phyloP scores from a whole-genome alignment of 2,329 filamentous ascomycete species.

The Fusarium irregulare region DNA sequence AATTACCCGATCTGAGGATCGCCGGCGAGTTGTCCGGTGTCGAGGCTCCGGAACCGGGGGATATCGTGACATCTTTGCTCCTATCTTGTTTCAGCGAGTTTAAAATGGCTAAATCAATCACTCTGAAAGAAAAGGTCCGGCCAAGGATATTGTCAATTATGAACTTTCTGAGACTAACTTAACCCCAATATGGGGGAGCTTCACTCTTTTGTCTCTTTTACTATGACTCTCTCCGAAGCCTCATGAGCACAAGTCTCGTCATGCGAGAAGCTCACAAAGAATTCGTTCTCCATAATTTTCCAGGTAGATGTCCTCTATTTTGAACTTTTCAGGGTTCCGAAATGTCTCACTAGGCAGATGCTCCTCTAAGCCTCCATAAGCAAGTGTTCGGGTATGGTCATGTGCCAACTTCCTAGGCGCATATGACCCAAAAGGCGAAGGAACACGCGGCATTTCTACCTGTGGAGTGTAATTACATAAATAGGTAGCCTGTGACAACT shows the following conservation, averaged over 20 bases:
- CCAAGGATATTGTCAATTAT: neutral
- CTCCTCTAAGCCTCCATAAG: constrained; percentile 38
- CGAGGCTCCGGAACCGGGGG: constrained; percentile 33
- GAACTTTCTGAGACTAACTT: constrained; percentile 2
- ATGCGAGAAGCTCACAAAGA: constrained; percentile 36
- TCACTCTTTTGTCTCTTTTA: constrained; percentile 34
- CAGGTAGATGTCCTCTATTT: neutral
- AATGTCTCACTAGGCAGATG: constrained; percentile 40
- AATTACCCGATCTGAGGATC: constrained; percentile 39
- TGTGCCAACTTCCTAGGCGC: constrained; percentile 31
- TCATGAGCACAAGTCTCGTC: constrained; percentile 40
- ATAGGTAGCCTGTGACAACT: neutral
- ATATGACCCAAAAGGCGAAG: constrained; percentile 36
- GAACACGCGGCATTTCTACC: constrained; percentile 35
- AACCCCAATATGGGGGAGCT: constrained; percentile 1
- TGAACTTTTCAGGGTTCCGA: constrained; percentile 6
- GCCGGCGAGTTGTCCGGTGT: constrained; percentile 27
- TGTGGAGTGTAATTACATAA: constrained; percentile 10
- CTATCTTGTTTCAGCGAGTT: neutral
- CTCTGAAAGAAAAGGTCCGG: neutral
- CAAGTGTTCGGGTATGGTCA: constrained; percentile 36
- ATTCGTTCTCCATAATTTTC: constrained; percentile 17
- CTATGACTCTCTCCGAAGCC: constrained; percentile 1
- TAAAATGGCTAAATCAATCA: neutral
- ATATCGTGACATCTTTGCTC: constrained; percentile 31